phyloP scores from a whole-genome alignment of 2,329 filamentous ascomycete species.

The Xylariales sp. region DNA sequence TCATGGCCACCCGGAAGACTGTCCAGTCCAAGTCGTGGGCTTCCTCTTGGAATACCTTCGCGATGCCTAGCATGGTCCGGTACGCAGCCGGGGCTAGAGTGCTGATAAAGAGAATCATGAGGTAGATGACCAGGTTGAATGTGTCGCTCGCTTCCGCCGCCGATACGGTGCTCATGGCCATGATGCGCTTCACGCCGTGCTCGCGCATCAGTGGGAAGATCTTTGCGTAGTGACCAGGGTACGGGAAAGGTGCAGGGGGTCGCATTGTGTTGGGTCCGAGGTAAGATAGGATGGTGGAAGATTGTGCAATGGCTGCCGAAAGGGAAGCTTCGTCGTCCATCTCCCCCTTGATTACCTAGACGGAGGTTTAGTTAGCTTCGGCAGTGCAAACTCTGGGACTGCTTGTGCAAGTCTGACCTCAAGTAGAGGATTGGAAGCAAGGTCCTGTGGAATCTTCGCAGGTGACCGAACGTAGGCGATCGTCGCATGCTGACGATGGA shows the following conservation, averaged over 20 bases:
- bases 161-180: conserved; percentile 30
- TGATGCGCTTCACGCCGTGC: conserved; percentile 26
- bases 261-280: conserved; percentile 16
- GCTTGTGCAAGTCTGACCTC: conserved; percentile 16
- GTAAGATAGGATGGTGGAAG: conserved; percentile 17
- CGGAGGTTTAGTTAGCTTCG: no score
- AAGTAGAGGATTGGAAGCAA: conserved; percentile 15
- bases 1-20: not conserved
- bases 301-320: conserved; percentile 12
- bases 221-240: conserved; percentile 14
- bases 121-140: not conserved
- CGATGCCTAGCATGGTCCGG: not conserved
- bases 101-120: not conserved
- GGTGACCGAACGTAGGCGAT: conserved; percentile 19
- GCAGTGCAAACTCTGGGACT: no score
- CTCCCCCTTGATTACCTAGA: conserved; percentile 21
- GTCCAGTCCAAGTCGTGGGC: not conserved
- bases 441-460: conserved; percentile 20
- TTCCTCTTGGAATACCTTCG: not conserved
- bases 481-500: conserved; percentile 20
- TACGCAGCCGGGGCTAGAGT: not conserved
- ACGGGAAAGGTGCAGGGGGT: conserved; percentile 7
- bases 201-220: conserved; percentile 23
- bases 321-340: conserved; percentile 16
- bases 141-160: not conserved